Percentiles rank a stretch among this genome's conserved stretches.
phyloP scores from a whole-genome alignment of 2,329 filamentous ascomycete species.

The Phialocephala sp. region DNA sequence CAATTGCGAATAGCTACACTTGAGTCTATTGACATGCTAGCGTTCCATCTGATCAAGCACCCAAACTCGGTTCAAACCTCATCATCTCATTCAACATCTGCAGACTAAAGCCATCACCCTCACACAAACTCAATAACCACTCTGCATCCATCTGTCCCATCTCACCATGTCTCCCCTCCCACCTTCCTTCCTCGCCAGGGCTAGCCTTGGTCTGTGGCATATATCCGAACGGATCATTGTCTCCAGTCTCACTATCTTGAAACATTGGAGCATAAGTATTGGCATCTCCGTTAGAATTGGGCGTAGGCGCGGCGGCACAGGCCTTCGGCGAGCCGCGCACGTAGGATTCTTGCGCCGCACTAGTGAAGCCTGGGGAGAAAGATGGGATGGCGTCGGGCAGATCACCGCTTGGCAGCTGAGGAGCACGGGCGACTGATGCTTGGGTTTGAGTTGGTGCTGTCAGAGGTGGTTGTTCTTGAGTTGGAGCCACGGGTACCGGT shows the following conservation, averaged over 20 bases:
- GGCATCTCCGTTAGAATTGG: conserved; percentile 9
- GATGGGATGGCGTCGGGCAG: not conserved
- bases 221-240: conserved; percentile 24
- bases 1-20: too few species aligned
- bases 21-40: not conserved
- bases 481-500: not conserved
- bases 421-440: not conserved
- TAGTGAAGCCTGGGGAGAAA: conserved; percentile 24
- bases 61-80: conserved; percentile 30
- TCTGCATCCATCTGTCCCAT: conserved; percentile 38
- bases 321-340: conserved; percentile 22
- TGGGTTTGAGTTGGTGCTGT: conserved; percentile 13
- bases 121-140: conserved; percentile 35
- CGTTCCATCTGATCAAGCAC: conserved; percentile 14
- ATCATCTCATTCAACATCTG: conserved; percentile 33
- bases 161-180: conserved; percentile 36
- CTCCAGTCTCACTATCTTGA: conserved; percentile 9
- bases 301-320: not conserved
- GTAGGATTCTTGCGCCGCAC: conserved; percentile 30
- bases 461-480: conserved; percentile 7
- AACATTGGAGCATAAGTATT: conserved; percentile 14
- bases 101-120: conserved; percentile 29
- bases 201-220: conserved; percentile 28
- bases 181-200: conserved; percentile 27
- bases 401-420: conserved; percentile 12